A percentile compares a stretch with the other conserved stretches of the same genome.
These are phyloP conservation scores for Daldinia sp. DNA, from an alignment of 2,329 filamentous ascomycete species.

Conservation along the genomic window DNA sequence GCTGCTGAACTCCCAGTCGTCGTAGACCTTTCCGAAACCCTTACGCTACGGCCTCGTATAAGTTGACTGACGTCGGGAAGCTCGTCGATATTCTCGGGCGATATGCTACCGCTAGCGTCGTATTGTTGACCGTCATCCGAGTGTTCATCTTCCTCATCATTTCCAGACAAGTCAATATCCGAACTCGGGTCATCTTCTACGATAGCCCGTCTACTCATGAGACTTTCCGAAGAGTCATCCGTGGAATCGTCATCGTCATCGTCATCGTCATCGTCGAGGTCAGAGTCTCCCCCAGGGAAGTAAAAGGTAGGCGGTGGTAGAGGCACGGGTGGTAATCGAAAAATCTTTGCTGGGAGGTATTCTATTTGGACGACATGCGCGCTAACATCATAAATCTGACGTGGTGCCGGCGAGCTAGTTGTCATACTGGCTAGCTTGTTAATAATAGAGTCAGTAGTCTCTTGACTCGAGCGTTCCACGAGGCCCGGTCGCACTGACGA, in stretches of 20 bases:
- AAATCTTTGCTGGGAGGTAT: slow-evolving; percentile 59
- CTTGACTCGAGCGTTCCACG: slow-evolving; percentile 30
- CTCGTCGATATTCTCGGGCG: slow-evolving; percentile 76
- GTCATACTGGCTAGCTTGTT: slow-evolving; percentile 58
- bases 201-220: slow-evolving; percentile 44
- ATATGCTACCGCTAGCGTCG: slow-evolving; percentile 75
- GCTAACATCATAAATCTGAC: slow-evolving; percentile 5
- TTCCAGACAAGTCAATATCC: slow-evolving; percentile 82
- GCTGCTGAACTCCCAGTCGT: slow-evolving; percentile 87
- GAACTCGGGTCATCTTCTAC: slow-evolving; percentile 78
- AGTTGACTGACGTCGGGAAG: slow-evolving; percentile 81
- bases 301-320: slow-evolving; percentile 67
- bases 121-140: slow-evolving; percentile 83
- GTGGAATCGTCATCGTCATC: slow-evolving; percentile 37
- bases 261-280: slow-evolving; percentile 44
- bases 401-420: slow-evolving; percentile 53
- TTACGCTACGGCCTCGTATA: slow-evolving; percentile 77
- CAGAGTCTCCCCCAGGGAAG: slow-evolving; percentile 60
- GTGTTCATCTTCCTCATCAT: slow-evolving; percentile 84
- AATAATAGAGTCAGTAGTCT: slow-evolving; percentile 52
- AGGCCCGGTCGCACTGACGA: slow-evolving; percentile 14
- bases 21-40: slow-evolving; percentile 81
- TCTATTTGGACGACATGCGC: slow-evolving; percentile 56
- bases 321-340: slow-evolving; percentile 60
- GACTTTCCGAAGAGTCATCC: slow-evolving; percentile 37